A percentile compares a stretch with the other conserved stretches of the same genome.
These are phyloP conservation scores for Linnemannia schmuckeri DNA, from an alignment of 192 early-diverging fungal species.

Conservation along the genomic window DNA sequence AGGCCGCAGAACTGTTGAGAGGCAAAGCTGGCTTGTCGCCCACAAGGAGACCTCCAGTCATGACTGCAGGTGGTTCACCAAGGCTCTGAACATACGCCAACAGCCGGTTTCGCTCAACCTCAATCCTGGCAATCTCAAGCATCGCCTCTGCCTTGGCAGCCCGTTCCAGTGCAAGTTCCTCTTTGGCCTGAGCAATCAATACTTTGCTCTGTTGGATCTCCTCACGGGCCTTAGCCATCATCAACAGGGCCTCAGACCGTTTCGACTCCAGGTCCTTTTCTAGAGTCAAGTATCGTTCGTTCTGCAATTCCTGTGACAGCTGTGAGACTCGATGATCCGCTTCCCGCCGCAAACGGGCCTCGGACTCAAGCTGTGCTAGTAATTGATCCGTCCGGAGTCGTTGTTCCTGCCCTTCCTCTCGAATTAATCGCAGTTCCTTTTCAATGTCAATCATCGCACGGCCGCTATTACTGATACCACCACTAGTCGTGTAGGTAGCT, in stretches of 20 bases:
- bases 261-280: constrained; percentile 26
- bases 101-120: constrained; percentile 12
- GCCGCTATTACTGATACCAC: not conserved
- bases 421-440: constrained; percentile 8
- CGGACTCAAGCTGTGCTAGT: constrained; percentile 10
- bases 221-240: constrained; percentile 33
- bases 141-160: constrained; percentile 17
- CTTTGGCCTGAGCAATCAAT: constrained; percentile 6
- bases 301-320: not conserved
- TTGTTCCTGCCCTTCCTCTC: constrained; percentile 14
- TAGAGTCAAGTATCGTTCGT: not conserved
- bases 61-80: not conserved
- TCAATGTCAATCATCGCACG: not conserved
- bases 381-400: constrained; percentile 16
- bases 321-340: constrained; percentile 11
- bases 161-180: constrained; percentile 10
- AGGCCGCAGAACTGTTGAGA: too few relatives aligned
- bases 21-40: too few relatives aligned
- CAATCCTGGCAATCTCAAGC: not conserved
- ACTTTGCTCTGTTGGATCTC: constrained; percentile 9
- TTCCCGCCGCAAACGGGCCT: constrained; percentile 7
- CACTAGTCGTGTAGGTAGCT: not conserved
- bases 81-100: not conserved
- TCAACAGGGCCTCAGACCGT: constrained; percentile 15
- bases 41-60: not conserved